These are phyloP conservation scores for Boletus subluridellus DNA, from an alignment of 1,284 basidiomycete species.

Conservation along the genomic window DNA sequence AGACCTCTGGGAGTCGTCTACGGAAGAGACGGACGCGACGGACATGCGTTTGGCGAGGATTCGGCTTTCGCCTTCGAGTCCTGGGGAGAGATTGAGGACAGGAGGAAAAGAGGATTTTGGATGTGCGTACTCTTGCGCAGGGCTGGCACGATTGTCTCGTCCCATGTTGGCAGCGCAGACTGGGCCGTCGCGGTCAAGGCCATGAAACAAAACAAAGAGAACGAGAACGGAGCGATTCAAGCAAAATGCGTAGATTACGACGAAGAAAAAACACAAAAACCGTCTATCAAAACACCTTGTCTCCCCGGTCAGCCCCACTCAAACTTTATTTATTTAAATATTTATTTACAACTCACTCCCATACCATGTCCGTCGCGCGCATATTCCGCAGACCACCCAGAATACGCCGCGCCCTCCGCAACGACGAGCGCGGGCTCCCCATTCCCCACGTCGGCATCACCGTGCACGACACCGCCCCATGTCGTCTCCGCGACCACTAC, in stretches of 20 bases:
- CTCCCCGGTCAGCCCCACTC: conserved; percentile 2
- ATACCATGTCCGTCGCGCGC: conserved; percentile 31
- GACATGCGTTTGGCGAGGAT: conserved; percentile 70
- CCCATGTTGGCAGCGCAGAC: conserved; percentile 30
- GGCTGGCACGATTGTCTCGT: conserved; percentile 34
- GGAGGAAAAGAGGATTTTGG: not conserved
- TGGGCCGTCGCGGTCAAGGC: conserved; percentile 27
- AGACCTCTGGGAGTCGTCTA: conserved; percentile 37
- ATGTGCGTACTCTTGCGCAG: conserved; percentile 30
- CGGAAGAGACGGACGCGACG: conserved; percentile 58
- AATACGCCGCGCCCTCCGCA: conserved; percentile 45
- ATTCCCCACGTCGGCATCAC: conserved; percentile 61
- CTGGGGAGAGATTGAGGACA: conserved; percentile 36
- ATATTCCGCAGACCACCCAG: conserved; percentile 48
- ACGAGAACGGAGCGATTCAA: not conserved
- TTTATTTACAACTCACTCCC: not conserved
- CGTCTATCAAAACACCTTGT: no score
- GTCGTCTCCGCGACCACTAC: conserved; percentile 84
- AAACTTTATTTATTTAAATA: conserved; percentile 4
- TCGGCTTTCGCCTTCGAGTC: conserved; percentile 69
- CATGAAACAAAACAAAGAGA: conserved; percentile 18
- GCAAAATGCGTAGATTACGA: not conserved
- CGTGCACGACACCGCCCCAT: conserved; percentile 70
- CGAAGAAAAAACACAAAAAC: not conserved
- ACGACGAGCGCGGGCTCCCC: conserved; percentile 55